Base-by-base conservation (phyloP, 192 early-diverging fungal species). In the Chytriomyces confervae region DNA sequence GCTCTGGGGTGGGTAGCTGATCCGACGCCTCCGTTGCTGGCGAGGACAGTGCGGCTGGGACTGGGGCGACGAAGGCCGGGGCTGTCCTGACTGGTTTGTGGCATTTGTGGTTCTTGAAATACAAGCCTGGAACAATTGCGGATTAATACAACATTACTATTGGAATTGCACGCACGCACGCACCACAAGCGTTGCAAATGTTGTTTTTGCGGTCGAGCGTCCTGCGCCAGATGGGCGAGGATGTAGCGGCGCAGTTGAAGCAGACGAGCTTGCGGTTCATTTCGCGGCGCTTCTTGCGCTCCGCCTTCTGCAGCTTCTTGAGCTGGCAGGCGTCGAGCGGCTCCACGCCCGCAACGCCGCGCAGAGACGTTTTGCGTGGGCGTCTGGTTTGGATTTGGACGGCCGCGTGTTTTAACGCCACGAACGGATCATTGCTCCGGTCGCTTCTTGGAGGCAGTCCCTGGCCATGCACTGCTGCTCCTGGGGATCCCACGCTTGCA, bases 131-230 rank as follows among this genome's bases (percentile, higher is more conserved):
- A 62, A 45, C 23, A 48, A 78, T 51, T 48, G 13, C 7, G 36
- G 9, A 45, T 49, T 66, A 50, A 20, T 44, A 11, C 43, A 24
- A 23, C 10, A 72, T 62, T 27, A 61, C 29, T 13, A 62, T 27
- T 49, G 11, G 49, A 27, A 1, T 7, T 48, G 24, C 13, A 62
- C 11, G 50, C 36, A 47, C 0, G 45, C 36, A 64, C 64, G 48
- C 7, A 11, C 96, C 96, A 80, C 94, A 95, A 29, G 94, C 93
- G 78, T 95, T 95, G 80, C 94, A 95, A 23, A 95, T 77, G n/a
- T 88, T 91, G 81, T 95, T 92, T 69, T 84, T 85, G 46, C 90
- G 87, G 78, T 86, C 94, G 3, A 89, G 84, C 1, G 93, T 94
- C 20, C 93, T 85, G 64, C 93, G 85, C 94, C 94, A 95, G 11